These are phyloP conservation scores for Chrysoporthe puriensis DNA, from an alignment of 2,329 filamentous ascomycete species.

Conservation along the genomic window DNA sequence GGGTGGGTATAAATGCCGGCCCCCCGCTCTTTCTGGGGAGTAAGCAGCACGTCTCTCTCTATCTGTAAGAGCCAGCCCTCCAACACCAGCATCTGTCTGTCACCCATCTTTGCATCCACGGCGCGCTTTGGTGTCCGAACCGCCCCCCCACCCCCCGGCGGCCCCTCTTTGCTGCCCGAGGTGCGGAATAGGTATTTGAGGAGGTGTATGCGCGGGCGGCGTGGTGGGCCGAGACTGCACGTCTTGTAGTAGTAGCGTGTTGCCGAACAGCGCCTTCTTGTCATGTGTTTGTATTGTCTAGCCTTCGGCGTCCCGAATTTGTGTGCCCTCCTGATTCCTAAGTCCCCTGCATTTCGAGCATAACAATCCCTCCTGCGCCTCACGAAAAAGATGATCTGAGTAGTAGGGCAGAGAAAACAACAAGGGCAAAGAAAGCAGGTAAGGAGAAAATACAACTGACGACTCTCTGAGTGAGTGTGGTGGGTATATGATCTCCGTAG, in stretches of 20 bases:
- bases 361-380: constrained; percentile 18
- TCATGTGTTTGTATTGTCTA: background rate
- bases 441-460: background rate
- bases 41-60: no score
- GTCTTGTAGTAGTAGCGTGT: background rate
- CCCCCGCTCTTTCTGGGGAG: no score
- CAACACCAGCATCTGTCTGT: no score
- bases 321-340: background rate
- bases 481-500: constrained; percentile 21
- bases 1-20: no score
- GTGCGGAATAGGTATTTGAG: no score
- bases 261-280: background rate
- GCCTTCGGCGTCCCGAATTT: background rate
- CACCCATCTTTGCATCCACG: no score
- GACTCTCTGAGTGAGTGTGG: constrained; percentile 26
- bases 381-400: constrained; percentile 5
- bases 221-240: background rate
- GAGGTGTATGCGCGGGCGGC: background rate
- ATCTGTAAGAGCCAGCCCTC: no score
- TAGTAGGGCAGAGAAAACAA: background rate
- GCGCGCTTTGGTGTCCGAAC: no score
- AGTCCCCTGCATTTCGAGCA: background rate
- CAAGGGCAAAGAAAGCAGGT: background rate
- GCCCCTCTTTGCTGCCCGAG: no score
- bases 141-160: no score